A percentile compares a stretch with the other conserved stretches of the same genome.
These are phyloP conservation scores for Corynespora cassiicola DNA, from an alignment of 2,329 filamentous ascomycete genomes.

Conservation along the genomic window DNA sequence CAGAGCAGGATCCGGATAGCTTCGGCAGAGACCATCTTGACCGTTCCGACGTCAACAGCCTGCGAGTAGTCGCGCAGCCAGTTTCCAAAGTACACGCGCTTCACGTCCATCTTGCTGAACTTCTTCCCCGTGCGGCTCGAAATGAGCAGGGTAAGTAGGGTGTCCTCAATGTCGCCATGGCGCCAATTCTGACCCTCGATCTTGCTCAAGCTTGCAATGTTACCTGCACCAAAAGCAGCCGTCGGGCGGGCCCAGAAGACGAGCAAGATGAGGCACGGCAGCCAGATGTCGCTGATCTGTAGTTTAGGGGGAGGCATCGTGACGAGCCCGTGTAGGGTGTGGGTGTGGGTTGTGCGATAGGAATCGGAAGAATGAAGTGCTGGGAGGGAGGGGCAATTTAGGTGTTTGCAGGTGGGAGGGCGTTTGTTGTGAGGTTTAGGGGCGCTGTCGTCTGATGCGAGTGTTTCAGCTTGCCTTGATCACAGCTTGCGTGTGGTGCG, in stretches of 20 bases:
- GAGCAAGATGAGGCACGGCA: conserved; percentile 54
- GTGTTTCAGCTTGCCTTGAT: no score
- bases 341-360: not conserved
- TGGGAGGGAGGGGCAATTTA: no score
- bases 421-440: conserved; percentile 1
- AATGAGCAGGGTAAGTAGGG: conserved; percentile 75
- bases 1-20: conserved; percentile 89
- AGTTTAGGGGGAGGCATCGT: conserved; percentile 34
- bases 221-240: conserved; percentile 85
- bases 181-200: conserved; percentile 81
- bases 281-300: conserved; percentile 41
- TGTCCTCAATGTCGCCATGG: conserved; percentile 84
- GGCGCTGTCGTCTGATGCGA: conserved; percentile 1
- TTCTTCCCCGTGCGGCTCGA: conserved; percentile 74
- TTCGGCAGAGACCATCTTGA: conserved; percentile 89
- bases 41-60: conserved; percentile 89
- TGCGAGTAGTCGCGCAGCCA: conserved; percentile 95
- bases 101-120: conserved; percentile 86
- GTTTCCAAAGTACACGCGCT: conserved; percentile 94
- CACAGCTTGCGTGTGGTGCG: no score
- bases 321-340: conserved; percentile 1
- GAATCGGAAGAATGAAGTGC: not conserved
- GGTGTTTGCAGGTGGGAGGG: no score
- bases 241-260: conserved; percentile 73
- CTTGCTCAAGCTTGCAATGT: conserved; percentile 81